Evolutionary conservation across 768 basidiomycete species (phyloP).

Genomic region (Russula sp.): DNA sequence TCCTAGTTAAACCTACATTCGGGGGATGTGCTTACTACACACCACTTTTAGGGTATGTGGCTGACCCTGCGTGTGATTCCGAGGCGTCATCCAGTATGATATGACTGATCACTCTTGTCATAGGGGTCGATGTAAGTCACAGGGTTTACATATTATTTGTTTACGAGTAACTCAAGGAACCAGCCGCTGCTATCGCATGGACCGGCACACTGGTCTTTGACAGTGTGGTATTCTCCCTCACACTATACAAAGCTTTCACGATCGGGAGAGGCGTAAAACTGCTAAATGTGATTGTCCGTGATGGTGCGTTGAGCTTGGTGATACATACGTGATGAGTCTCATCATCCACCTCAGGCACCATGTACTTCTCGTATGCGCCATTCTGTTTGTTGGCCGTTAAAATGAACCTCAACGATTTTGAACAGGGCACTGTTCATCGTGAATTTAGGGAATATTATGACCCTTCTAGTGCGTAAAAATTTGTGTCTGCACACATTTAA

Average conservation of each 20-base stretch:
- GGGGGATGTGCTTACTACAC: constrained; percentile 14
- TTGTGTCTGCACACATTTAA: neutral
- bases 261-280: constrained; percentile 16
- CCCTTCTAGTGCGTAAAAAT: constrained; percentile 10
- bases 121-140: constrained; percentile 16
- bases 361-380: constrained; percentile 19
- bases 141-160: neutral
- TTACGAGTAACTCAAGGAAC: neutral
- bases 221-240: constrained; percentile 18
- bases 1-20: constrained; percentile 6
- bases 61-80: too few species aligned
- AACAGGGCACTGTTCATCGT: constrained; percentile 17
- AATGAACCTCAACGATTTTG: neutral
- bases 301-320: constrained; percentile 1
- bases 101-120: neutral
- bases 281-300: constrained; percentile 21
- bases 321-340: neutral
- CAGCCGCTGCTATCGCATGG: constrained; percentile 19
- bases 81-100: neutral
- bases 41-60: constrained; percentile 10
- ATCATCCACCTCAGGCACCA: constrained; percentile 8
- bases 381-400: neutral
- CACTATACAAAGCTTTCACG: constrained; percentile 15
- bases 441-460: constrained; percentile 19
- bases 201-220: constrained; percentile 14